Percentiles rank a stretch among this genome's conserved stretches.
These are phyloP conservation scores for Quercus glauca DNA, from an alignment of 306 rosid genomes.

Conservation along the genomic window DNA sequence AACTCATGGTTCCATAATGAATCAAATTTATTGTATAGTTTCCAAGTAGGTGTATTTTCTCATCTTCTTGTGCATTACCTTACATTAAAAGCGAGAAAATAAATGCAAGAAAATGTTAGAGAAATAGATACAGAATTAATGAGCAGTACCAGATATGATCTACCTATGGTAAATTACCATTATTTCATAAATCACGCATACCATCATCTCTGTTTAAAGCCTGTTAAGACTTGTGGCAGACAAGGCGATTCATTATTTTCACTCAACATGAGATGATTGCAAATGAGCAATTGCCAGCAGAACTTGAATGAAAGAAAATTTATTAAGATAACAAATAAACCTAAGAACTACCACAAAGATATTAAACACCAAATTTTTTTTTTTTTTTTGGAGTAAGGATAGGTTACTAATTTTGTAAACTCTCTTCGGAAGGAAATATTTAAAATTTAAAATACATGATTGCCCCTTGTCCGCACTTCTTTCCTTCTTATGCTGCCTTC, in stretches of 20 bases:
- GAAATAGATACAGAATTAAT: too few relatives aligned
- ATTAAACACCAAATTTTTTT: constrained; percentile 12
- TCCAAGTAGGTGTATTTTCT: too few relatives aligned
- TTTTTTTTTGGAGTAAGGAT: background rate
- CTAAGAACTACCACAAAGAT: constrained; percentile 26
- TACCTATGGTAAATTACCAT: too few relatives aligned
- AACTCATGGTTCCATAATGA: too few relatives aligned
- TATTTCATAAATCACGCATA: too few relatives aligned
- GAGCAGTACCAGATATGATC: too few relatives aligned
- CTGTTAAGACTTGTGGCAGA: background rate
- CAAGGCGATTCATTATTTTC: constrained; percentile 26
- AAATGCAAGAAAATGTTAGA: too few relatives aligned
- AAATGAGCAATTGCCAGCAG: constrained; percentile 51
- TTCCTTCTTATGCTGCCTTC: constrained; percentile 66
- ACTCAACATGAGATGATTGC: constrained; percentile 43
- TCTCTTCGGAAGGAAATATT: constrained; percentile 35
- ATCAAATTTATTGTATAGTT: too few relatives aligned
- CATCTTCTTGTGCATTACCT: too few relatives aligned
- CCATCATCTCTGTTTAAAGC: background rate
- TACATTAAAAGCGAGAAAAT: too few relatives aligned
- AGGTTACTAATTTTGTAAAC: constrained; percentile 35
- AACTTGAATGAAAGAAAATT: constrained; percentile 33
- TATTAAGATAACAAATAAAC: constrained; percentile 10
- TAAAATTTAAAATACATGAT: constrained; percentile 54
- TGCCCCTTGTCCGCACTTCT: constrained; percentile 42